Base-by-base conservation (phyloP, 2,329 filamentous ascomycete genomes). In the Iodosphaeria phyllophila region DNA sequence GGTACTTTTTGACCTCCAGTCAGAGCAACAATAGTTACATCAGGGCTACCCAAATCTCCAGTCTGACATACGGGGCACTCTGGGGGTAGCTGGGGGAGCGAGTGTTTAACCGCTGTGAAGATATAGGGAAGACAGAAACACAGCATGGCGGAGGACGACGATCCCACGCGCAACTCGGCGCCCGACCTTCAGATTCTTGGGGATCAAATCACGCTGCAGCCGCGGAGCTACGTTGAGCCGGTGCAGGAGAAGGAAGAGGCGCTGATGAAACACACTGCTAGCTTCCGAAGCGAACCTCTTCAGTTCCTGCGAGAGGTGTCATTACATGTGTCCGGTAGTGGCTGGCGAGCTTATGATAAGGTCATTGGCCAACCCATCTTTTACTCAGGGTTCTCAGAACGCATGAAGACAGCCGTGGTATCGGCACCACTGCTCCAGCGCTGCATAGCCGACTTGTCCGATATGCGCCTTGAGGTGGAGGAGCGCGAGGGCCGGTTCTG, bases 341-440 rank as follows among this genome's bases (percentile, higher is more conserved):
- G 84, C 46, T 98, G 89, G 89, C 78, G 89, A 32, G 80, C 79
- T 31, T 98, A 98, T 54, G 82, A 95, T 43, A 59, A 76, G 32
- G 65, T 84, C 33, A 74, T 95, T 38, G 89, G 89, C 13, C 84
- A 92, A 46, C 82, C 83, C 7, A 74, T 93, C 34, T 95, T 86
- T 55, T 98, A 93, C 48, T 54, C 74, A 0, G 89, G 89, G 14
- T 98, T 92, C 52, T 75, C 74, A 15, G 86, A 93, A 34, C 72
- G 82, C 30, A 92, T 98, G 68, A 92, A 78, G 51, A 57, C 58
- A 13, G 61, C 65, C 38, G 75, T 95, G 15, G 55, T 93, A 38
- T 70, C 64, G 10, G 80, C 78, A 18, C 67, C 74, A 1, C 64
- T 91, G 35, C 56, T 98, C 16, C 74, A 74, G 36, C 52, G 54